Evolutionary conservation across 2,329 filamentous ascomycete species (phyloP).

Genomic region (Eutypella sp.): DNA sequence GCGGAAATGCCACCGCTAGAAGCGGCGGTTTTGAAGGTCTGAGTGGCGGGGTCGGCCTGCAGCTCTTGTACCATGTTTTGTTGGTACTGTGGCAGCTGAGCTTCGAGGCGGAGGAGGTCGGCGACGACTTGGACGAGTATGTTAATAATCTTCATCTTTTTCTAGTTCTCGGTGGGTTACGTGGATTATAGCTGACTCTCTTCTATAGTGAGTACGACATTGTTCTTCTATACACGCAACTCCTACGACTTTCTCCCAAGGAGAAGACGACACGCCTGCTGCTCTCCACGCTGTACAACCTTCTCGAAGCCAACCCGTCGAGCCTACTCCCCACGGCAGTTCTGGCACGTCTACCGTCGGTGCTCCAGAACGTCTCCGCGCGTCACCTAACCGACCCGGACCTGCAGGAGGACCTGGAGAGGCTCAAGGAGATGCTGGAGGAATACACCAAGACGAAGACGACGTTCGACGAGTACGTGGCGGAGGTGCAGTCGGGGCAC

Average conservation of each 20-base stretch:
- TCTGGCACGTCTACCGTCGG: conserved; percentile 70
- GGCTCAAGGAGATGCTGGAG: conserved; percentile 58
- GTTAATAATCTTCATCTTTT: conserved; percentile 25
- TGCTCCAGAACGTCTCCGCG: conserved; percentile 58
- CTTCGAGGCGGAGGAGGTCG: conserved; percentile 75
- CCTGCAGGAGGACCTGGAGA: conserved; percentile 56
- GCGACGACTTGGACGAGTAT: conserved; percentile 78
- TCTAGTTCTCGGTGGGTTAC: not conserved
- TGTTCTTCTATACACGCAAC: conserved; percentile 83
- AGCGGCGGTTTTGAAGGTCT: conserved; percentile 59
- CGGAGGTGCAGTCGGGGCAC: conserved; percentile 80
- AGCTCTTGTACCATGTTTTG: conserved; percentile 89
- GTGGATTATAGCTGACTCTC: conserved; percentile 24
- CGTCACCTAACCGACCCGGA: conserved; percentile 62
- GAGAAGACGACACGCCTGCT: conserved; percentile 95
- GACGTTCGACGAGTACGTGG: conserved; percentile 84
- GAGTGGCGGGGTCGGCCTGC: conserved; percentile 82
- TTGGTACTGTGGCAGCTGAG: conserved; percentile 95
- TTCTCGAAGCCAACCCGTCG: conserved; percentile 66
- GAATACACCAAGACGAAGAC: conserved; percentile 67
- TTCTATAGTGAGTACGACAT: conserved; percentile 81
- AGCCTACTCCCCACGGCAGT: conserved; percentile 78
- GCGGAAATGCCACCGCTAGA: conserved; percentile 46
- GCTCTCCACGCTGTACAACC: conserved; percentile 82
- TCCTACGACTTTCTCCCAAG: conserved; percentile 88